Conservation (phyloP, 768 basidiomycete species). For the Phaeolepiota aurea region DNA sequence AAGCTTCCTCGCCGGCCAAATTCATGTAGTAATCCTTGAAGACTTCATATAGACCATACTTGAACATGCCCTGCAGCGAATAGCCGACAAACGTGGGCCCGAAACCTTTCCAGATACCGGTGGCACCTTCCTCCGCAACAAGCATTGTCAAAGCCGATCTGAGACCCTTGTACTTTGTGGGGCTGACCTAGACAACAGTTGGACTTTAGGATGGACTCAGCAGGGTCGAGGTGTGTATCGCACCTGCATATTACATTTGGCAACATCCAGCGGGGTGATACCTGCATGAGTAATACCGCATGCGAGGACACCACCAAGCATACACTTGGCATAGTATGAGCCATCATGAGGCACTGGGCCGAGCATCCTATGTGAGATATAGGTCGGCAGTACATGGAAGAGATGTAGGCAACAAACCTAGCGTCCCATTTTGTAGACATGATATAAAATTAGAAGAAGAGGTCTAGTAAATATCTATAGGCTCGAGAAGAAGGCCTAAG, state of each 20-base stretch:
- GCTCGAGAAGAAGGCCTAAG: constrained; percentile 9
- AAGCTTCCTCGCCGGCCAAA: constrained; percentile 75
- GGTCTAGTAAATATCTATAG: constrained; percentile 16
- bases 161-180: constrained; percentile 67
- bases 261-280: constrained; percentile 81
- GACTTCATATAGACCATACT: constrained; percentile 94
- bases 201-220: background rate
- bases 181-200: constrained; percentile 49
- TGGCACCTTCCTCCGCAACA: constrained; percentile 72
- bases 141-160: constrained; percentile 53
- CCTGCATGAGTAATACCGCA: constrained; percentile 87
- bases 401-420: constrained; percentile 38
- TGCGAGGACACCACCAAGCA: constrained; percentile 82
- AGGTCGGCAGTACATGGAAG: constrained; percentile 3
- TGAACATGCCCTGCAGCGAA: constrained; percentile 96
- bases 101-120: constrained; percentile 90
- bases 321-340: constrained; percentile 76
- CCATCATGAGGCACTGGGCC: constrained; percentile 73
- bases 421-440: constrained; percentile 75
- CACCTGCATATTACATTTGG: constrained; percentile 91
- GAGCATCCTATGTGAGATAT: constrained; percentile 34
- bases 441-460: constrained; percentile 19
- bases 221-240: constrained; percentile 11
- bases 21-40: constrained; percentile 95
- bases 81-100: constrained; percentile 92